phyloP scores from a whole-genome alignment of 148 eudicot genomes.

The Agrostemma githago region DNA sequence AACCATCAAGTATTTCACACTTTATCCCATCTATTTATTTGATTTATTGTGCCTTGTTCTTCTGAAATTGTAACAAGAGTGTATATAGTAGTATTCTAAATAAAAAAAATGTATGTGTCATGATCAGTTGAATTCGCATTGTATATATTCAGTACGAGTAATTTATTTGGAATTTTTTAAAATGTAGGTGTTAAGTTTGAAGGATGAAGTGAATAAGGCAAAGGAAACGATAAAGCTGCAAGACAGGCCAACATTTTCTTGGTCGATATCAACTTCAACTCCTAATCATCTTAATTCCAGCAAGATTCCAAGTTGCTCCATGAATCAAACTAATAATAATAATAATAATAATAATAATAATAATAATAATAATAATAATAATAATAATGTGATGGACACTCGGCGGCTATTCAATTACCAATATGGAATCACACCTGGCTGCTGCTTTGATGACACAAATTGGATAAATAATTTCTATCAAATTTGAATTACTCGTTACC shows the following conservation, averaged over 20 bases:
- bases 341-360: conserved; percentile 30
- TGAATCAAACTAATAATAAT: conserved; percentile 30
- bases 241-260: conserved; percentile 16
- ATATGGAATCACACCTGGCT: conserved; percentile 15
- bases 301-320: conserved; percentile 55
- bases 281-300: conserved; percentile 38
- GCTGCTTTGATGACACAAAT: conserved; percentile 18
- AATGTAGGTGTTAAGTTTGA: conserved; percentile 48
- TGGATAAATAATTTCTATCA: conserved; percentile 5
- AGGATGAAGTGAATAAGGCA: conserved; percentile 49
- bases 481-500: too few relatives aligned
- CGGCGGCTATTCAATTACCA: conserved; percentile 14
- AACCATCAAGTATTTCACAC: too few relatives aligned
- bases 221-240: conserved; percentile 40
- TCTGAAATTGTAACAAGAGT: too few relatives aligned
- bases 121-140: not conserved
- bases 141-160: too few relatives aligned
- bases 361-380: conserved; percentile 31
- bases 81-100: too few relatives aligned
- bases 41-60: too few relatives aligned
- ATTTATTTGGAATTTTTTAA: not conserved
- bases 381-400: conserved; percentile 17
- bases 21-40: too few relatives aligned
- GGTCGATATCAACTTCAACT: too few relatives aligned
- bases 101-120: not conserved